These are phyloP conservation scores for Exophiala spinifera DNA, from an alignment of 2,329 filamentous ascomycete genomes.

Conservation along the genomic window DNA sequence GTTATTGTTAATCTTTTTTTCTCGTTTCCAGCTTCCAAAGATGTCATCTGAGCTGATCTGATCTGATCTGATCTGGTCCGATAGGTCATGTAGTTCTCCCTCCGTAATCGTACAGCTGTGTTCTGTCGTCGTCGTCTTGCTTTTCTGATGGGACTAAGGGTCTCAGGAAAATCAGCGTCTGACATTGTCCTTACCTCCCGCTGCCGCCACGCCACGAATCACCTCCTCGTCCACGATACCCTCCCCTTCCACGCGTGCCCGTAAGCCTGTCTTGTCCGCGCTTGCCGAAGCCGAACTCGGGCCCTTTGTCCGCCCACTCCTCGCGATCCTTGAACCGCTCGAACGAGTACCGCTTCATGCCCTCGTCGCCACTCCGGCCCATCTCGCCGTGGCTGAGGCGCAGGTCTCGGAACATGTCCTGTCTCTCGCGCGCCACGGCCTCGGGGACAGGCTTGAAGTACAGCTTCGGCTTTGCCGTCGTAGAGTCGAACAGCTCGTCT, in stretches of 20 bases:
- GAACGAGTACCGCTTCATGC: slow-evolving; percentile 70
- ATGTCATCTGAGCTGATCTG: too few relatives aligned
- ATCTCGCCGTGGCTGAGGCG: slow-evolving; percentile 33
- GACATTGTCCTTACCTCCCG: background rate
- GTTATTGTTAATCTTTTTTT: too few relatives aligned
- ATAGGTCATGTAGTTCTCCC: background rate
- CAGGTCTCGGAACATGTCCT: slow-evolving; percentile 56
- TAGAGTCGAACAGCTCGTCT: slow-evolving; percentile 60
- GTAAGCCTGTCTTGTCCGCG: slow-evolving; percentile 31
- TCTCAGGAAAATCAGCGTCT: background rate
- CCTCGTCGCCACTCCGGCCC: slow-evolving; percentile 44
- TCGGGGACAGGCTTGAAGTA: slow-evolving; percentile 65
- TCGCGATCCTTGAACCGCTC: slow-evolving; percentile 54
- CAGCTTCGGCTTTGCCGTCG: slow-evolving; percentile 60
- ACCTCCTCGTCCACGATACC: slow-evolving; percentile 23
- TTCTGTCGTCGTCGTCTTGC: too few relatives aligned
- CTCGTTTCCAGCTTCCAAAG: too few relatives aligned
- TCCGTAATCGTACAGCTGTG: background rate
- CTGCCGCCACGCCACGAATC: slow-evolving; percentile 24
- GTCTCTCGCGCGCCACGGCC: slow-evolving; percentile 61
- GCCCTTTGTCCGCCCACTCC: slow-evolving; percentile 67
- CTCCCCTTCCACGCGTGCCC: slow-evolving; percentile 36
- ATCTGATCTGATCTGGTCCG: too few relatives aligned
- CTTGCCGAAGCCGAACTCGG: slow-evolving; percentile 57
- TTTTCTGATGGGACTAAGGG: too few relatives aligned